A percentile compares a stretch with the other conserved stretches of the same genome.
Evolutionary conservation across 805 yeast species (phyloP).

Genomic region (Diddensiella santjacobensis): DNA sequence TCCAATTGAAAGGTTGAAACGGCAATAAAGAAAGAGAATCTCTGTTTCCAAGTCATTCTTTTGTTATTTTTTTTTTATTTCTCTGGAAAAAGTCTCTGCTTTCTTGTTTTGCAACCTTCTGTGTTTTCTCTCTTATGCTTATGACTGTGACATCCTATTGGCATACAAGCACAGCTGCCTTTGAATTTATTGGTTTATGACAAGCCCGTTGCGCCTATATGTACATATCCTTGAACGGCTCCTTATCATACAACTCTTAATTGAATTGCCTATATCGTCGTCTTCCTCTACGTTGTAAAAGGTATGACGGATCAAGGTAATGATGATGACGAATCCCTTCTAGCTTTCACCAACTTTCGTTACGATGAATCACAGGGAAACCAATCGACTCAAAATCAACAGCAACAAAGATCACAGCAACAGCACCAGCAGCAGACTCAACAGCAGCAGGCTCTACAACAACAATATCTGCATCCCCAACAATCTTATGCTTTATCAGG

Average conservation of each 20-base stretch:
- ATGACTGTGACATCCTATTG: neutral
- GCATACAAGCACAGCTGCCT: neutral
- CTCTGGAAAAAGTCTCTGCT: neutral
- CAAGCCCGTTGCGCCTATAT: neutral
- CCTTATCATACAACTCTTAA: too few species aligned
- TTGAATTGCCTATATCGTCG: slow-evolving; percentile 6
- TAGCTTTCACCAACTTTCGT: slow-evolving; percentile 16
- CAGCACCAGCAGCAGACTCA: slow-evolving; percentile 6
- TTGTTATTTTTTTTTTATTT: too few species aligned
- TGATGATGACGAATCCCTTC: slow-evolving; percentile 16
- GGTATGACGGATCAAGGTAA: slow-evolving; percentile 19
- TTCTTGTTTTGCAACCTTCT: neutral
- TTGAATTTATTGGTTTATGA: neutral
- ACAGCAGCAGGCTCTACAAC: slow-evolving; percentile 2
- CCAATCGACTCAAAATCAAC: neutral
- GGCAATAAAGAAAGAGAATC: neutral
- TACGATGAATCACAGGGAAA: slow-evolving; percentile 4
- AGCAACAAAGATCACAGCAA: slow-evolving; percentile 8
- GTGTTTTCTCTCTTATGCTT: neutral
- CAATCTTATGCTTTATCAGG: slow-evolving; percentile 6
- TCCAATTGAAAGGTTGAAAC: too few species aligned
- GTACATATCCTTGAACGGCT: neutral
- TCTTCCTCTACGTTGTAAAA: neutral
- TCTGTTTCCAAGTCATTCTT: neutral
- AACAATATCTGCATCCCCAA: slow-evolving; percentile 8